Evolutionary conservation across 768 basidiomycete species (phyloP).

Genomic region (Cystofilobasidium ferigula): DNA sequence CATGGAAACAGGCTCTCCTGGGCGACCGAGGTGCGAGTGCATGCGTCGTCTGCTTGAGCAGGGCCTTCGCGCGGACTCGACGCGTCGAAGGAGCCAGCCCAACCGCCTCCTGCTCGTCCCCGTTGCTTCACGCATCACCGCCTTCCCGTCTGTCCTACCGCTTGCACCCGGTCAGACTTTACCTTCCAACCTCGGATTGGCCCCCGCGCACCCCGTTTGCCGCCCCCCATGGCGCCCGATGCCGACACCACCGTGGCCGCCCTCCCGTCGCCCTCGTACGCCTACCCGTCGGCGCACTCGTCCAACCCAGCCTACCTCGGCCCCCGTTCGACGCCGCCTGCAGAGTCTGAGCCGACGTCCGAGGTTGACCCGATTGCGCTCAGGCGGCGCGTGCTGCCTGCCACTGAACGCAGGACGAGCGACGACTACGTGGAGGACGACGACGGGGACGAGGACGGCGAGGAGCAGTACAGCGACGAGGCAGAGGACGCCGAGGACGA

Average conservation of each 20-base stretch:
- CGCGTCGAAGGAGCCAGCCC: no score
- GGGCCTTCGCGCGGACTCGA: no score
- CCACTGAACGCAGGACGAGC: not conserved
- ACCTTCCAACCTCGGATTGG: no score
- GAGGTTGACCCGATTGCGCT: conserved; percentile 1
- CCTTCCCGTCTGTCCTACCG: no score
- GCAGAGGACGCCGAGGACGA: not conserved
- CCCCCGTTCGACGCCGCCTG: conserved; percentile 6
- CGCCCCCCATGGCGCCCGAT: not conserved
- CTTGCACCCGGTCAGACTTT: no score
- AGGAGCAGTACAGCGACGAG: not conserved
- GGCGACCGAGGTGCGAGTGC: no score
- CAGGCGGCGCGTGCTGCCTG: not conserved
- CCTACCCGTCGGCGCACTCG: conserved; percentile 25
- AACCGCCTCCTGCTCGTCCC: no score
- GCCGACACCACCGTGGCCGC: not conserved
- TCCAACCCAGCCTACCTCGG: conserved; percentile 26
- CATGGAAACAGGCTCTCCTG: no score
- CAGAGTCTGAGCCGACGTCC: conserved; percentile 11
- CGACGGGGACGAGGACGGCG: not conserved
- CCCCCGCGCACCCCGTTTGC: no score
- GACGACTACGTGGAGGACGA: not conserved
- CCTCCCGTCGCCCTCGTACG: not conserved
- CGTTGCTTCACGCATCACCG: no score
- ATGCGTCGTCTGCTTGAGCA: no score